Conservation (phyloP, 2,329 filamentous ascomycete genomes). For the Cytospora schulzeri region DNA sequence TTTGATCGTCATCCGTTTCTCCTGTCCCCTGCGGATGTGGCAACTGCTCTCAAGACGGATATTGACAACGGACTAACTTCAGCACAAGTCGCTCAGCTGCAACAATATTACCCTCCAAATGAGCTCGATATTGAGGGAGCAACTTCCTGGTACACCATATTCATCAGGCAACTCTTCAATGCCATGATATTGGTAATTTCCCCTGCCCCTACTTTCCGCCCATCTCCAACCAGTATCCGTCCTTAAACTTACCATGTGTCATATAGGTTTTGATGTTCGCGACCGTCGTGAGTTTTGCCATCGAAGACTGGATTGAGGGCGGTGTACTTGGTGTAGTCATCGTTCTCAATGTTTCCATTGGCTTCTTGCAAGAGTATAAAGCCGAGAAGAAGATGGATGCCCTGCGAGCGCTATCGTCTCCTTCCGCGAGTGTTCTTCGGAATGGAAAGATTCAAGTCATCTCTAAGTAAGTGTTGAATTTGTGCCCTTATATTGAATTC, state of each 20-base stretch:
- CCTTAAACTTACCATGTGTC: conserved; percentile 41
- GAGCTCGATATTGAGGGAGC: conserved; percentile 69
- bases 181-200: conserved; percentile 70
- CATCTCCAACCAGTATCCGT: conserved; percentile 36
- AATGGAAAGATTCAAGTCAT: conserved; percentile 60
- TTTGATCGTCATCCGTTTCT: conserved; percentile 62
- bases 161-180: conserved; percentile 73
- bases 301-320: conserved; percentile 49
- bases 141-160: conserved; percentile 71
- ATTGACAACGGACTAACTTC: conserved; percentile 68
- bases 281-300: conserved; percentile 71
- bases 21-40: conserved; percentile 63
- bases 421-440: conserved; percentile 63
- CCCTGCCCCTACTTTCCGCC: background rate
- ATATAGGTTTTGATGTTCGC: conserved; percentile 74
- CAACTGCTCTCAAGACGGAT: conserved; percentile 62
- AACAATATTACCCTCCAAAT: conserved; percentile 65
- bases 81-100: conserved; percentile 59
- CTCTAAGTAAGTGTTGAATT: conserved; percentile 51
- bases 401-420: conserved; percentile 61
- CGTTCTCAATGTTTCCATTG: conserved; percentile 68
- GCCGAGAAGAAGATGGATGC: conserved; percentile 70
- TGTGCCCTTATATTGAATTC: background rate
- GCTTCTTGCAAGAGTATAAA: conserved; percentile 65
- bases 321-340: conserved; percentile 40